A percentile compares a stretch with the other conserved stretches of the same genome.
Conservation (phyloP, 1,284 basidiomycete species). For the Trichosporon ovoides region DNA sequence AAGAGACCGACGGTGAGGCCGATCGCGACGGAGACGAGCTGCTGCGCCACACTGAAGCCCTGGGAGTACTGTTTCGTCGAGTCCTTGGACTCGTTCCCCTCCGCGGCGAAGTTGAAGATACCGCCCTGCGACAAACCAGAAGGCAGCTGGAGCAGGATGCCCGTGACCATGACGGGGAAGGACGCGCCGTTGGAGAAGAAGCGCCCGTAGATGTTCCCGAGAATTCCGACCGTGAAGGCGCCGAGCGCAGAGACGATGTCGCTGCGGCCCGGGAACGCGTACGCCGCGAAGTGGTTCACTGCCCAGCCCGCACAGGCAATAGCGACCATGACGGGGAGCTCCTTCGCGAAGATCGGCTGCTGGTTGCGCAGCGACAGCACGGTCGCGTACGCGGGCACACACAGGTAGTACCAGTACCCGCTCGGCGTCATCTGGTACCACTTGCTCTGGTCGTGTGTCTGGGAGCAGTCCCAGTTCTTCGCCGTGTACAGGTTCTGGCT, state of each 20-base stretch:
- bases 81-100: slow-evolving; percentile 7
- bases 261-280: slow-evolving; percentile 62
- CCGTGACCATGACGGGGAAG: slow-evolving; percentile 54
- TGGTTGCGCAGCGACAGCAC: slow-evolving; percentile 72
- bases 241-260: slow-evolving; percentile 71
- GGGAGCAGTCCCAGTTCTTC: slow-evolving; percentile 51
- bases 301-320: slow-evolving; percentile 71
- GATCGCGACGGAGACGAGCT: slow-evolving; percentile 51
- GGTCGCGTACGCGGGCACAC: slow-evolving; percentile 70
- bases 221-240: slow-evolving; percentile 73
- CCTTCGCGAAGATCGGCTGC: slow-evolving; percentile 64
- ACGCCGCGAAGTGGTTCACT: slow-evolving; percentile 66
- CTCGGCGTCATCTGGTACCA: slow-evolving; percentile 50
- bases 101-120: slow-evolving; percentile 56
- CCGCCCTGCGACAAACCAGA: slow-evolving; percentile 57
- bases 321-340: slow-evolving; percentile 61
- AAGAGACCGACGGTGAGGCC: slow-evolving; percentile 63
- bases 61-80: slow-evolving; percentile 49
- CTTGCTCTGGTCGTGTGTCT: slow-evolving; percentile 48
- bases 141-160: slow-evolving; percentile 81
- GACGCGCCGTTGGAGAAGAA: slow-evolving; percentile 49
- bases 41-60: slow-evolving; percentile 48
- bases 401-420: slow-evolving; percentile 60
- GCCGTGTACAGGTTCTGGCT: slow-evolving; percentile 52
- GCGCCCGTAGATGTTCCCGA: slow-evolving; percentile 76